Conservation (phyloP, 768 basidiomycete genomes). For the Lactarius quietus region DNA sequence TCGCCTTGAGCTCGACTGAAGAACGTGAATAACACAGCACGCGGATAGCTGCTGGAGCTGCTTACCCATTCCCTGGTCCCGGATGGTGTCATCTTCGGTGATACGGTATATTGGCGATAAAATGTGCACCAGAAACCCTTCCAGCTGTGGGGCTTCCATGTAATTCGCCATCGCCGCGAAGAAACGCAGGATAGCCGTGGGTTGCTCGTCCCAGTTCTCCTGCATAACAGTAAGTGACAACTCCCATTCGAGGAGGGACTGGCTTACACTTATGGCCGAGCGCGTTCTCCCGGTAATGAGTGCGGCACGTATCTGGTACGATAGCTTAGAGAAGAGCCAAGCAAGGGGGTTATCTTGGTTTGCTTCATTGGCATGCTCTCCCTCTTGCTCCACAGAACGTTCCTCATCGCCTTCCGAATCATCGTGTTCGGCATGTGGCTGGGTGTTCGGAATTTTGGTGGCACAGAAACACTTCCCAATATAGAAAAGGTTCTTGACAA, state of each 20-base stretch:
- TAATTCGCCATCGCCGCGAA: constrained; percentile 87
- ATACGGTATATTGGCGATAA: constrained; percentile 85
- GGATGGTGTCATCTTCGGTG: constrained; percentile 79
- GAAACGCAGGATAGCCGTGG: constrained; percentile 79
- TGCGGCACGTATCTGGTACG: constrained; percentile 77
- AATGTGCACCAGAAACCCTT: constrained; percentile 77
- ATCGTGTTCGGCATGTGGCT: constrained; percentile 31
- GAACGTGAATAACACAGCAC: not conserved
- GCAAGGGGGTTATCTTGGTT: constrained; percentile 54
- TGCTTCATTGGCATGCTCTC: constrained; percentile 1
- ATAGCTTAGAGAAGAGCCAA: constrained; percentile 94
- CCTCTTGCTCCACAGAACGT: constrained; percentile 14
- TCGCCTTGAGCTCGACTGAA: constrained; percentile 77
- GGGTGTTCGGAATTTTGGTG: constrained; percentile 31
- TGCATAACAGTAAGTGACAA: constrained; percentile 33
- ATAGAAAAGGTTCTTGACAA: constrained; percentile 92
- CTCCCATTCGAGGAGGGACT: not conserved
- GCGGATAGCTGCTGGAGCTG: constrained; percentile 3
- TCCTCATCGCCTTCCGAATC: constrained; percentile 30
- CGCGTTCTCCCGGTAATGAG: constrained; percentile 66
- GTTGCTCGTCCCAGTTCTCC: constrained; percentile 82
- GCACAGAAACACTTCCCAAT: constrained; percentile 80
- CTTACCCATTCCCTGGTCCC: constrained; percentile 75
- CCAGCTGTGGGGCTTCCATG: constrained; percentile 56
- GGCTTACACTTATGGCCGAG: constrained; percentile 43